Percentiles rank a stretch among this genome's conserved stretches.
Conservation (phyloP, 1,139 yeast genomes). For the Nakaseomyces uthaithaninus region DNA sequence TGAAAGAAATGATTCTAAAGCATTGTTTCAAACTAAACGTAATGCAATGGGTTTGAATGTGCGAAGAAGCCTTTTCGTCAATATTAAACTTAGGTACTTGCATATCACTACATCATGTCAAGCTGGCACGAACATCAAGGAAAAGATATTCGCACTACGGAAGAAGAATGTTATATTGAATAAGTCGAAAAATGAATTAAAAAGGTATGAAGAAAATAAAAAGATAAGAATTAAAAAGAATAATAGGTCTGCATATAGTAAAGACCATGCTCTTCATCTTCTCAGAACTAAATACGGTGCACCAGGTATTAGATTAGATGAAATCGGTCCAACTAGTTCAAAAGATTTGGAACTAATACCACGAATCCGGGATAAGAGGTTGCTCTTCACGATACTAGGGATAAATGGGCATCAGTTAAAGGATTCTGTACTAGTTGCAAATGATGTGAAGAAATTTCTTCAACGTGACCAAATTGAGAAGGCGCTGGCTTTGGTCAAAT, state of each 20-base stretch:
- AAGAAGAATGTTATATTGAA: slow-evolving; percentile 14
- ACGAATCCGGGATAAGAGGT: slow-evolving; percentile 34
- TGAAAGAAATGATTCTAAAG: too few species aligned
- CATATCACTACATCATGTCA: neutral
- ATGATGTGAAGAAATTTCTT: slow-evolving; percentile 46
- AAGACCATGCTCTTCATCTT: slow-evolving; percentile 24
- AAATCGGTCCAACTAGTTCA: slow-evolving; percentile 33
- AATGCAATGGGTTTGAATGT: slow-evolving; percentile 1
- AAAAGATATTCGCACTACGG: slow-evolving; percentile 19
- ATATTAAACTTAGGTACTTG: neutral
- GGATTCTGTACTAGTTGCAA: slow-evolving; percentile 48
- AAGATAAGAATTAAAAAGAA: slow-evolving; percentile 14
- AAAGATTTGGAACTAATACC: slow-evolving; percentile 31
- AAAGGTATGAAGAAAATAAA: slow-evolving; percentile 14
- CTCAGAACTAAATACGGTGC: slow-evolving; percentile 17
- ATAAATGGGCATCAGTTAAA: slow-evolving; percentile 46
- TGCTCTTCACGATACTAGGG: slow-evolving; percentile 49
- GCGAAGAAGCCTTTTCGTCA: neutral
- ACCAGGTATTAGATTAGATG: slow-evolving; percentile 18
- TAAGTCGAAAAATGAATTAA: slow-evolving; percentile 20
- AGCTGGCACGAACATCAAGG: slow-evolving; percentile 19
- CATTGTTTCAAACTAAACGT: too few species aligned
- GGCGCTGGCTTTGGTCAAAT: slow-evolving; percentile 45
- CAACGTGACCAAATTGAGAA: slow-evolving; percentile 41
- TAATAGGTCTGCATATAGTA: slow-evolving; percentile 28